Evolutionary conservation across 2,329 filamentous ascomycete species (phyloP).

Genomic region (Aspergillus phoenicis): DNA sequence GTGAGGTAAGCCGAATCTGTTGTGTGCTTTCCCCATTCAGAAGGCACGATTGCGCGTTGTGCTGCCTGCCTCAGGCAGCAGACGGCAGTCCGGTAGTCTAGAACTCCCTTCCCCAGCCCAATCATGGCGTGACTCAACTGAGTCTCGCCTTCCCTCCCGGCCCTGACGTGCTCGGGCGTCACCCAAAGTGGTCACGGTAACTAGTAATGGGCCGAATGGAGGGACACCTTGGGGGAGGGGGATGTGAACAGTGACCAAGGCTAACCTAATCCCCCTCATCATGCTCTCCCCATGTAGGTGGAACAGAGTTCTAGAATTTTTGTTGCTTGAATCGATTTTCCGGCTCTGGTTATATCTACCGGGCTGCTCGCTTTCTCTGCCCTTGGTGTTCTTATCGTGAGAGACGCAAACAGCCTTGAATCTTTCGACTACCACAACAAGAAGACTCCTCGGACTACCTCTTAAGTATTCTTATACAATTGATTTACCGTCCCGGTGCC

Average conservation of each 20-base stretch:
- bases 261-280: conserved; percentile 7
- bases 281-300: conserved; percentile 15
- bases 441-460: not conserved
- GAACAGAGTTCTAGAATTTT: conserved; percentile 13
- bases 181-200: not conserved
- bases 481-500: not conserved
- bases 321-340: not conserved
- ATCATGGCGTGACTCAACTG: conserved; percentile 6
- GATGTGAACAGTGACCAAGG: not conserved
- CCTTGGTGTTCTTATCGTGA: not conserved
- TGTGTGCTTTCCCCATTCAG: conserved; percentile 1
- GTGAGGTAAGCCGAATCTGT: conserved; percentile 16
- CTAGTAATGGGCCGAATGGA: conserved; percentile 1
- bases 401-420: not conserved
- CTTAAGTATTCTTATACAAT: conserved; percentile 18
- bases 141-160: conserved; percentile 5
- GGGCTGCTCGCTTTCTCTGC: not conserved
- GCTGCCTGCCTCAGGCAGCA: conserved; percentile 11
- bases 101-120: conserved; percentile 12
- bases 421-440: not conserved
- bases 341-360: conserved; percentile 2
- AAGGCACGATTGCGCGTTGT: conserved; percentile 15
- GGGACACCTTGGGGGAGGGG: not conserved
- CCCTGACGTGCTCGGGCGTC: conserved; percentile 13
- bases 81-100: conserved; percentile 10